These are phyloP conservation scores for Bathelium albidoporum DNA, from an alignment of 495 filamentous ascomycete genomes.

Conservation along the genomic window DNA sequence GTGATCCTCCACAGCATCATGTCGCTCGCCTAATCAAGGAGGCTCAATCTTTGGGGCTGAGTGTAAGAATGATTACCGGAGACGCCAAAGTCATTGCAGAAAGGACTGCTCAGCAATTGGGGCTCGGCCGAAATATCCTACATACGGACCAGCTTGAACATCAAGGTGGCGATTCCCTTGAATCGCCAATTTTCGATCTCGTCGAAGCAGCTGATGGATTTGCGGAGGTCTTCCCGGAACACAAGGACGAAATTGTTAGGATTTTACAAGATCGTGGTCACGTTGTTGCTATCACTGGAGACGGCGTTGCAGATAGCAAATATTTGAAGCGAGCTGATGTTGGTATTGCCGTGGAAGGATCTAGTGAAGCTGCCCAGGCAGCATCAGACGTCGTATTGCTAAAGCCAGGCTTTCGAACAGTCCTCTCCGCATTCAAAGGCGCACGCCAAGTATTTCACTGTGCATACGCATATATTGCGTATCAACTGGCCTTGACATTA, in stretches of 20 bases:
- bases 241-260: conserved; percentile 96
- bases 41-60: conserved; percentile 75
- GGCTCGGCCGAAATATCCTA: conserved; percentile 88
- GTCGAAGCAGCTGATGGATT: conserved; percentile 93
- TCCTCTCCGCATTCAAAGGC: conserved; percentile 67
- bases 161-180: conserved; percentile 74
- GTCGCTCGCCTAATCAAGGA: conserved; percentile 84
- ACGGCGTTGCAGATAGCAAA: conserved; percentile 65
- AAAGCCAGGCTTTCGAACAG: conserved; percentile 62
- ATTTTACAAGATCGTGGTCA: conserved; percentile 95
- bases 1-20: conserved; percentile 82
- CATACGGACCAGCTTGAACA: conserved; percentile 80
- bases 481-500: conserved; percentile 66
- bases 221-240: conserved; percentile 92
- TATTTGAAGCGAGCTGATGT: conserved; percentile 63
- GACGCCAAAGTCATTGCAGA: conserved; percentile 88
- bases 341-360: conserved; percentile 70
- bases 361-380: conserved; percentile 65
- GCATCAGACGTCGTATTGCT: conserved; percentile 72
- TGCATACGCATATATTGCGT: conserved; percentile 71
- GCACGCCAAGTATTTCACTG: conserved; percentile 71
- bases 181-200: conserved; percentile 87
- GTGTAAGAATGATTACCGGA: conserved; percentile 95
- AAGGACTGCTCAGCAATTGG: conserved; percentile 81
- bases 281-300: conserved; percentile 95